phyloP scores from a whole-genome alignment of 305 asterid species.

The Fraxinus platypoda region DNA sequence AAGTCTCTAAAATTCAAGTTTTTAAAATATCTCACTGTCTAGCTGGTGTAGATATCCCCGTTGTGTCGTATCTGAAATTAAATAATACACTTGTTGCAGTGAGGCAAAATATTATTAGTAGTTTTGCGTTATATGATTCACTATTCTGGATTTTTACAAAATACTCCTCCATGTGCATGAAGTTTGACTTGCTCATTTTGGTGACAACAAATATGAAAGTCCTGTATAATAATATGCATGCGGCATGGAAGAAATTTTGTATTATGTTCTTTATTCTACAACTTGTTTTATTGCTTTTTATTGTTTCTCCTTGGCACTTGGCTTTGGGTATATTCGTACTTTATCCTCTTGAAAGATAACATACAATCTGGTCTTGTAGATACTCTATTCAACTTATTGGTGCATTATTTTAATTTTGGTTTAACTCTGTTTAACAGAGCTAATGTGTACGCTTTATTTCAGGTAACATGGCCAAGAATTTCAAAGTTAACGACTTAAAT shows the following conservation, averaged over 20 bases:
- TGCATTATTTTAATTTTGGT: constrained; percentile 11
- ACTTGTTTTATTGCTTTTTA: background rate
- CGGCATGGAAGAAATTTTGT: background rate
- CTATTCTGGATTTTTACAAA: background rate
- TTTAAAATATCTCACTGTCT: background rate
- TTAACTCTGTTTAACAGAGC: constrained; percentile 1
- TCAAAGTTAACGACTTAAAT: constrained; percentile 61
- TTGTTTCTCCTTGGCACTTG: background rate
- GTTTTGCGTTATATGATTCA: background rate
- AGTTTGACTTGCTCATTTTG: background rate
- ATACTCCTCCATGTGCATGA: background rate
- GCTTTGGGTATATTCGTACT: background rate
- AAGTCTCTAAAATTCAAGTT: background rate
- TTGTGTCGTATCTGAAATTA: background rate
- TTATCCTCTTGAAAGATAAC: background rate
- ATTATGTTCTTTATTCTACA: background rate
- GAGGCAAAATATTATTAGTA: background rate
- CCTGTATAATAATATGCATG: background rate
- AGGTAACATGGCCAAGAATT: constrained; percentile 45
- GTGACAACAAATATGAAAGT: background rate
- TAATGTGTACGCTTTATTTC: constrained; percentile 23
- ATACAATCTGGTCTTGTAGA: background rate
- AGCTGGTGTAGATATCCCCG: background rate
- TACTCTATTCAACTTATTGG: background rate
- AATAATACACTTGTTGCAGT: background rate